Percentiles rank a stretch among this genome's conserved stretches.
Evolutionary conservation across 805 yeast species (phyloP).

Genomic region (Lachancea cidri): DNA sequence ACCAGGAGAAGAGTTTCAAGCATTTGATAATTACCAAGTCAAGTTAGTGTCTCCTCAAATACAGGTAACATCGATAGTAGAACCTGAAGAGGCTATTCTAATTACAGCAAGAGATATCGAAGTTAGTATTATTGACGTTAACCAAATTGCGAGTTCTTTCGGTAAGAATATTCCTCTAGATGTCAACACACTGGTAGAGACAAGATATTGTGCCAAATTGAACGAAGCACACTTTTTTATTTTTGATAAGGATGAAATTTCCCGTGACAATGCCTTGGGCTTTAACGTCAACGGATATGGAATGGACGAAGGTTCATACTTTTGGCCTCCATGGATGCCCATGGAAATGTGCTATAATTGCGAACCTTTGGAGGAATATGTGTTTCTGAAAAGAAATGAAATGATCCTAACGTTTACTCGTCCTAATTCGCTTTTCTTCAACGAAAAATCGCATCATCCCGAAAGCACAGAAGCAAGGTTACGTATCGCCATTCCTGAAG

Average conservation of each 20-base stretch:
- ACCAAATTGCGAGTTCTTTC: conserved; percentile 33
- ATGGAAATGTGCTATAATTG: conserved; percentile 55
- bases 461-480: conserved; percentile 29
- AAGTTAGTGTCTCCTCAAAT: conserved; percentile 58
- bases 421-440: conserved; percentile 49
- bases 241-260: conserved; percentile 37
- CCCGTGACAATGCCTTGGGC: conserved; percentile 30
- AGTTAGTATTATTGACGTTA: conserved; percentile 44
- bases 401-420: conserved; percentile 43
- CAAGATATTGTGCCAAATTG: conserved; percentile 50
- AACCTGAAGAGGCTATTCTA: conserved; percentile 44
- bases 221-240: conserved; percentile 54
- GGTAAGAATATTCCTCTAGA: conserved; percentile 27
- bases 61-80: conserved; percentile 46
- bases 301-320: conserved; percentile 19
- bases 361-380: conserved; percentile 37
- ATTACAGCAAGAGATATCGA: conserved; percentile 57
- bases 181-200: conserved; percentile 42
- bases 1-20: conserved; percentile 35
- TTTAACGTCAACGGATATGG: conserved; percentile 29
- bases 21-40: conserved; percentile 47
- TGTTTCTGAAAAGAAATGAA: conserved; percentile 49
- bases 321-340: conserved; percentile 69
- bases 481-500: conserved; percentile 39
- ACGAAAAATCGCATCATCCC: conserved; percentile 23